A percentile compares a stretch with the other conserved stretches of the same genome.
Evolutionary conservation across 2,329 filamentous ascomycete species (phyloP).

Genomic region (Epicoccum sorghinum): DNA sequence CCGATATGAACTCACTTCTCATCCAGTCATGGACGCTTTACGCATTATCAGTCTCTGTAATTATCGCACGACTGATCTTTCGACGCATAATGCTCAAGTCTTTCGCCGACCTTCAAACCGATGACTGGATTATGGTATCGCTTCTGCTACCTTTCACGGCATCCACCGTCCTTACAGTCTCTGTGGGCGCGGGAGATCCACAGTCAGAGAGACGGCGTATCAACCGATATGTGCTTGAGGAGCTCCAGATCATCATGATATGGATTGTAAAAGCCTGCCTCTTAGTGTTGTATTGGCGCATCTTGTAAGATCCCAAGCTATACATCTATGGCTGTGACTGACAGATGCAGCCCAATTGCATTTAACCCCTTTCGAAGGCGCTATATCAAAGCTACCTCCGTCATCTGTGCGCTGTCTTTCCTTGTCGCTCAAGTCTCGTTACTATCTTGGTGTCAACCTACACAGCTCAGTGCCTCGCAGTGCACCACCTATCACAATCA

Average conservation of each 20-base stretch:
- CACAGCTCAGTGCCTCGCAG: slow-evolving; percentile 16
- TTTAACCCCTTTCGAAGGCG: slow-evolving; percentile 18
- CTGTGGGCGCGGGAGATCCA: background rate
- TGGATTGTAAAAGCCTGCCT: slow-evolving; percentile 40
- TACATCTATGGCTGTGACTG: background rate
- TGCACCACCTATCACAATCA: slow-evolving; percentile 31
- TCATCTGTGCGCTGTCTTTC: slow-evolving; percentile 28
- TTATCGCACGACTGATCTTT: slow-evolving; percentile 30
- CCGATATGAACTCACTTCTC: slow-evolving; percentile 18
- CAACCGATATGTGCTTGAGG: slow-evolving; percentile 33
- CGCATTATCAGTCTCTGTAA: slow-evolving; percentile 26
- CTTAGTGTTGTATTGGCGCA: slow-evolving; percentile 35
- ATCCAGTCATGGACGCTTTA: slow-evolving; percentile 36
- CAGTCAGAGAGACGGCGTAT: slow-evolving; percentile 12
- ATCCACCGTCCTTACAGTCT: slow-evolving; percentile 24
- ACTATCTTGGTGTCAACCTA: slow-evolving; percentile 29
- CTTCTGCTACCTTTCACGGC: slow-evolving; percentile 31
- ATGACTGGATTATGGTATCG: slow-evolving; percentile 39
- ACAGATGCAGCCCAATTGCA: slow-evolving; percentile 18
- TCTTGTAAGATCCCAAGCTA: slow-evolving; percentile 28
- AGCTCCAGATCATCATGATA: slow-evolving; percentile 31
- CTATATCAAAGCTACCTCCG: slow-evolving; percentile 13
- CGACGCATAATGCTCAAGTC: slow-evolving; percentile 31
- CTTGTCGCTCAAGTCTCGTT: slow-evolving; percentile 26
- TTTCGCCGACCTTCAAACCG: slow-evolving; percentile 29